Evolutionary conservation across 768 basidiomycete genomes (phyloP).

Genomic region (Trametes cingulata): DNA sequence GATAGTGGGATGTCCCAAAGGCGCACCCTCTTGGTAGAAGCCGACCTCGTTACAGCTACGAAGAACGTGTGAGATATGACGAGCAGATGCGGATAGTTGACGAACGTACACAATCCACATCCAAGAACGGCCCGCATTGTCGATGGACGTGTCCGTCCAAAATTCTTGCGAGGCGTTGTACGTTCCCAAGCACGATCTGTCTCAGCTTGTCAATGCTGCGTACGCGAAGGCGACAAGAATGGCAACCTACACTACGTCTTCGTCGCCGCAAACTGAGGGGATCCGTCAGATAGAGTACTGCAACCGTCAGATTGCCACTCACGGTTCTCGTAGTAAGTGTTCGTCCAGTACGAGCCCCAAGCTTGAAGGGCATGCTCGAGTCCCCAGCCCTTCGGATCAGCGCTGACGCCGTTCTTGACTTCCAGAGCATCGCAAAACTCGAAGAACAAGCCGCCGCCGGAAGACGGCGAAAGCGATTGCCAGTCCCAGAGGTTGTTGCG

Average conservation of each 20-base stretch:
- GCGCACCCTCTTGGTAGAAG: constrained; percentile 44
- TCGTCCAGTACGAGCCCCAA: constrained; percentile 62
- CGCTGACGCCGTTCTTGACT: constrained; percentile 54
- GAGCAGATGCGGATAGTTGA: background rate
- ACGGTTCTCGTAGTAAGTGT: constrained; percentile 46
- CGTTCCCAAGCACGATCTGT: constrained; percentile 42
- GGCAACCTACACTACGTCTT: constrained; percentile 47
- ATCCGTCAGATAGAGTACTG: background rate
- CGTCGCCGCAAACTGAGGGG: constrained; percentile 51
- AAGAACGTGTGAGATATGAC: background rate
- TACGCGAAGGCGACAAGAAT: background rate
- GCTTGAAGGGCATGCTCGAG: constrained; percentile 58
- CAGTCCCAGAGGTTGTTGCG: constrained; percentile 63
- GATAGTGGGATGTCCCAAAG: constrained; percentile 41
- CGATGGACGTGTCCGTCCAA: constrained; percentile 57
- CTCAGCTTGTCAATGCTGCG: background rate
- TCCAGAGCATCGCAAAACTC: constrained; percentile 69
- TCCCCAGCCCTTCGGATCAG: constrained; percentile 59
- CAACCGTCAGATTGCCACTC: constrained; percentile 27
- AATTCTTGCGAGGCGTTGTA: constrained; percentile 39
- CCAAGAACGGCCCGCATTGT: constrained; percentile 66
- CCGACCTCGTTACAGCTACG: constrained; percentile 71
- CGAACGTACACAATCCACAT: constrained; percentile 59
- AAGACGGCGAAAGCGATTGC: constrained; percentile 58
- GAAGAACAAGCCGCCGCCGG: constrained; percentile 51